phyloP scores from a whole-genome alignment of 768 basidiomycete genomes.

The Suillus decipiens region DNA sequence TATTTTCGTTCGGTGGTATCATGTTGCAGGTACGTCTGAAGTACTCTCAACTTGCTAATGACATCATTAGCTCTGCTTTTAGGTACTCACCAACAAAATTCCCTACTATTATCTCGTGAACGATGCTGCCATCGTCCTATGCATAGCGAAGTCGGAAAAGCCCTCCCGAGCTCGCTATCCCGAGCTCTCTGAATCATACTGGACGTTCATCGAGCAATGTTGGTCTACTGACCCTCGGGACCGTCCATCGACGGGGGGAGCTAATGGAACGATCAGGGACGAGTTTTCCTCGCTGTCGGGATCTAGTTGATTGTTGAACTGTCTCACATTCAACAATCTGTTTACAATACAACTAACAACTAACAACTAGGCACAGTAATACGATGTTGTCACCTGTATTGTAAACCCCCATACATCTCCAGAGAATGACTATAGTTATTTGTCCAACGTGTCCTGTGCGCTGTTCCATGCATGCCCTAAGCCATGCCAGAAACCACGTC shows the following conservation, averaged over 20 bases:
- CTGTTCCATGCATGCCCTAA: too few relatives aligned
- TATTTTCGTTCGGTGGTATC: slow-evolving; percentile 43
- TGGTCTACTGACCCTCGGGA: neutral
- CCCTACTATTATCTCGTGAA: neutral
- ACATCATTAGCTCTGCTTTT: neutral
- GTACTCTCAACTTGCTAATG: slow-evolving; percentile 26
- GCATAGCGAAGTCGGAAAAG: neutral
- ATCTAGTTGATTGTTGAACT: neutral
- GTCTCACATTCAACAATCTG: neutral
- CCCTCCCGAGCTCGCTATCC: neutral
- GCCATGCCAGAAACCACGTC: too few relatives aligned
- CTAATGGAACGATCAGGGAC: neutral
- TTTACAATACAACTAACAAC: neutral
- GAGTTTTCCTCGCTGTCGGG: neutral
- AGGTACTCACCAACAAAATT: neutral
- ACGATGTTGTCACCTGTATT: too few relatives aligned
- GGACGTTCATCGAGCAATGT: neutral
- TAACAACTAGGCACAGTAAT: too few relatives aligned
- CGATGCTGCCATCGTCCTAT: neutral
- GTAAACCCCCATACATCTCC: too few relatives aligned
- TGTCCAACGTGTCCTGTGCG: too few relatives aligned
- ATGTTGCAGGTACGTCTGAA: slow-evolving; percentile 27
- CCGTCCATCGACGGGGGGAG: neutral
- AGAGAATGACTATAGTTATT: too few relatives aligned
- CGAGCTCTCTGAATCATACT: neutral